Evolutionary conservation across 1,284 basidiomycete species (phyloP), one percentile per base, ranked within the genome.

Genomic region (Pseudozyma flocculosa): DNA sequence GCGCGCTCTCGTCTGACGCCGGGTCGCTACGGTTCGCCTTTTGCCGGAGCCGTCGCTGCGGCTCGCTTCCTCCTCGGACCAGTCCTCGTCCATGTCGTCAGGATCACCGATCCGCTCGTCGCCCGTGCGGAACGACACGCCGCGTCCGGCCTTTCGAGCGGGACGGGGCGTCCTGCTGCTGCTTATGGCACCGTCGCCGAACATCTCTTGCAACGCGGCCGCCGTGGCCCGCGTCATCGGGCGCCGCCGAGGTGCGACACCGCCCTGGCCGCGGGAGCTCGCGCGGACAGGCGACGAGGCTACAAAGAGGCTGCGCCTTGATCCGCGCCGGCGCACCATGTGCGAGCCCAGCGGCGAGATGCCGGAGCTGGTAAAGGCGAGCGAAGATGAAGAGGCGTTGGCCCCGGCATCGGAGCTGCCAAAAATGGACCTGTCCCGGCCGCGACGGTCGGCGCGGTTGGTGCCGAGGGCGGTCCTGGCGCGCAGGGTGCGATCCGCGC

Each of bases 221-320:
- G 32, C 32, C 9, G 32, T 17, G 32, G 32, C 32, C 4, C 32
- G 32, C 11, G 32, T 34, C 32, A 34, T 34, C 11, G 32, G 32
- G 14, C 32, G 32, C 7, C 32, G 32, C 15, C 32, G 32, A 4
- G 15, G 7, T 5, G 32, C 4, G 4, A 34, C 4, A 4, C 32
- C 32, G 4, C 32, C 32, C 7, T 34, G 8, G 32, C 15, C 11
- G 32, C 11, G 7, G 32, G 7, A 4, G 1, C 49, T 51, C 4
- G 66, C 54, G 4, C 54, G 45, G 48, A 68, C 45, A 21, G 68
- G 68, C 19, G 68, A 70, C 1, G 68, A 61, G 15, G 68, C 68
- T 8, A 62, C 52, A 40, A 65, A 70, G 14, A 53, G 48, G 45
- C 43, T 59, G n/a, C 49, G 56, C 39, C 36, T 32, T 18, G 18